These are phyloP conservation scores for Polymyxa betae DNA, from an alignment of 208 protist genomes.

Conservation along the genomic window DNA sequence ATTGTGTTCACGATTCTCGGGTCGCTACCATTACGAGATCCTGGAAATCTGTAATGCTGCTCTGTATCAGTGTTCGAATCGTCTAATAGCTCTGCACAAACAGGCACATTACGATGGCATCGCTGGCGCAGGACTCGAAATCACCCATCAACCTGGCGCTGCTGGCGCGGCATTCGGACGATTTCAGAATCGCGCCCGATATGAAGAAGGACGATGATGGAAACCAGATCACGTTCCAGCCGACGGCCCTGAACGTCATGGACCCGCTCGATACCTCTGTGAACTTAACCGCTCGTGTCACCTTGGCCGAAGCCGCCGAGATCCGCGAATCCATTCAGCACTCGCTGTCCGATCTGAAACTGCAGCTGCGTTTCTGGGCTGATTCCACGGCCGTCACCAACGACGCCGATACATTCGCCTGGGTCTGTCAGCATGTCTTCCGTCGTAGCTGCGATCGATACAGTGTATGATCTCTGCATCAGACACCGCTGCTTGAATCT, in stretches of 20 bases:
- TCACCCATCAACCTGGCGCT: slow-evolving; percentile 5
- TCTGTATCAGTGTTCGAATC: background rate
- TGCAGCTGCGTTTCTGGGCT: background rate
- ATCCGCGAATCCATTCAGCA: background rate
- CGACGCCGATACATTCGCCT: background rate
- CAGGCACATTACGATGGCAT: slow-evolving; percentile 34
- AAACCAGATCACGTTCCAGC: slow-evolving; percentile 10
- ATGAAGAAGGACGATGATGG: slow-evolving; percentile 52
- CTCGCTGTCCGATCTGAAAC: slow-evolving; percentile 37
- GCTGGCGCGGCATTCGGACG: slow-evolving; percentile 36
- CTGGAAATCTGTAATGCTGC: background rate
- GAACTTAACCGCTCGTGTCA: background rate
- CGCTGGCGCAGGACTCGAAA: background rate
- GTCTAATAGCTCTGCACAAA: background rate
- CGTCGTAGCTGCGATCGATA: background rate
- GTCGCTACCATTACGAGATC: background rate
- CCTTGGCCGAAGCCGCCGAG: background rate
- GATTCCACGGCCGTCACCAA: background rate
- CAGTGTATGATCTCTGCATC: background rate
- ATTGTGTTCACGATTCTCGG: slow-evolving; percentile 45
- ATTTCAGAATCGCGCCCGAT: slow-evolving; percentile 10
- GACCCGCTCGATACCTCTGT: slow-evolving; percentile 44
- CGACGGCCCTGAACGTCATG: slow-evolving; percentile 35
- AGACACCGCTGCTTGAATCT: background rate
- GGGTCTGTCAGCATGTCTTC: background rate